These are phyloP conservation scores for Fusarium gaditjirri DNA, from an alignment of 2,329 filamentous ascomycete genomes.

Conservation along the genomic window DNA sequence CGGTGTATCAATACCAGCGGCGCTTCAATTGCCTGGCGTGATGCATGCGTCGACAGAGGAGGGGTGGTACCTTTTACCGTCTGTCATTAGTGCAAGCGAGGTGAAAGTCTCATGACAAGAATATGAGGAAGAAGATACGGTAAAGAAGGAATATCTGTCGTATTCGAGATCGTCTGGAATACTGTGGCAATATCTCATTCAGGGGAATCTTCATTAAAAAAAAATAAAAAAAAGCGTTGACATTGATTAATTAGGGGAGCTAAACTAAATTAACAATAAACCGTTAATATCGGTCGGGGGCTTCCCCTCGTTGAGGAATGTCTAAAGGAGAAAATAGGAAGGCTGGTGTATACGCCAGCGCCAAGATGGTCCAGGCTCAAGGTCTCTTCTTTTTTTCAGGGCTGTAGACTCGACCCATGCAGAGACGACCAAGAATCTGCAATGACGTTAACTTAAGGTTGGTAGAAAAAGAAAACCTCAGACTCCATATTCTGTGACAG, in stretches of 20 bases:
- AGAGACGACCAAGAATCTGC: background rate
- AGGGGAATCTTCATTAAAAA: background rate
- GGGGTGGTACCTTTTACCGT: conserved; percentile 17
- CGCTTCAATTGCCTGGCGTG: conserved; percentile 16
- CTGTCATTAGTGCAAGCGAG: conserved; percentile 17
- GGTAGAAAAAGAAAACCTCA: background rate
- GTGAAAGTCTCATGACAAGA: conserved; percentile 19
- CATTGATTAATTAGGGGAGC: conserved; percentile 10
- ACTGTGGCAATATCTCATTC: conserved; percentile 2
- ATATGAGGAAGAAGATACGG: background rate
- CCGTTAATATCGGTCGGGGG: conserved; percentile 18
- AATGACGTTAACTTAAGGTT: conserved; percentile 22
- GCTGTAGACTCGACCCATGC: background rate
- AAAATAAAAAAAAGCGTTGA: conserved; percentile 7
- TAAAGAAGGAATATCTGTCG: background rate
- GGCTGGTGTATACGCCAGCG: conserved; percentile 20
- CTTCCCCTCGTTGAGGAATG: conserved; percentile 20
- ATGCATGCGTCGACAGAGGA: conserved; percentile 24
- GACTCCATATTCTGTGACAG: background rate
- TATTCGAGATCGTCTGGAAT: conserved; percentile 16
- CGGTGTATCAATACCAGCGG: conserved; percentile 15
- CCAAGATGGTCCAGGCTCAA: conserved; percentile 9
- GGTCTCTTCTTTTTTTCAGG: conserved; percentile 6
- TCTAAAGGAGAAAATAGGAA: conserved; percentile 28
- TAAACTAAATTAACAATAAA: conserved; percentile 18